Percentiles rank a stretch among this genome's conserved stretches.
Conservation (phyloP, 2,329 filamentous ascomycete genomes). For the Aspergillus ibericus region DNA sequence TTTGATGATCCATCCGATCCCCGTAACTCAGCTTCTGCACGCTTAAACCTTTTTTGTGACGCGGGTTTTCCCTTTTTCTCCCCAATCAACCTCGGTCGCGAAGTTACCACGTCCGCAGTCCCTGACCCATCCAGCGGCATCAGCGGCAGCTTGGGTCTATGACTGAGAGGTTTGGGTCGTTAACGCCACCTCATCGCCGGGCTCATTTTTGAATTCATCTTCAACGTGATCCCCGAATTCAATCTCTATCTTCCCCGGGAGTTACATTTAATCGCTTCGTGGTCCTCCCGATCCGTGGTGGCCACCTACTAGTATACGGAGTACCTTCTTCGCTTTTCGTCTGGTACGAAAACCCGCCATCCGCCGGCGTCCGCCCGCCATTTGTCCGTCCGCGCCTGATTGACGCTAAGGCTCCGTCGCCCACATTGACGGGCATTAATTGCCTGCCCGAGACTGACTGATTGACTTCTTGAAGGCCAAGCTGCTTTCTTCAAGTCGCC, state of each 20-base stretch:
- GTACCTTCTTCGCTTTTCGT: background rate
- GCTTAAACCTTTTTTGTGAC: background rate
- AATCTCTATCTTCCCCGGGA: background rate
- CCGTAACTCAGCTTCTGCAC: background rate
- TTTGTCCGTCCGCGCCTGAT: conserved; percentile 13
- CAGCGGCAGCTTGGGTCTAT: conserved; percentile 22
- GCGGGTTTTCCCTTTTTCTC: background rate
- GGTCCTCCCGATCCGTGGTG: background rate
- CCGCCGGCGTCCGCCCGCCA: conserved; percentile 13
- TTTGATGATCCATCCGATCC: no score
- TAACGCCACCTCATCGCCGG: conserved; percentile 17
- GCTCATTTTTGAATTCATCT: background rate
- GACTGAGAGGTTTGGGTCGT: conserved; percentile 14
- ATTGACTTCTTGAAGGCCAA: background rate
- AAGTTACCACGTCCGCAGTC: conserved; percentile 1
- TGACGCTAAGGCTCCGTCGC: conserved; percentile 14
- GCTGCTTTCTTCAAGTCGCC: background rate
- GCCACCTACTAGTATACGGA: background rate
- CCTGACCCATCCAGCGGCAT: conserved; percentile 18
- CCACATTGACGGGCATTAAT: conserved; percentile 9
- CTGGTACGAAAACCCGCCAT: conserved; percentile 12
- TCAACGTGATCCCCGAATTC: background rate
- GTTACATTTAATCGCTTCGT: background rate
- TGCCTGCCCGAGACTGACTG: background rate
- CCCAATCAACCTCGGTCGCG: background rate